These are phyloP conservation scores for Cystobasidium ongulense DNA, from an alignment of 768 basidiomycete genomes.

Conservation along the genomic window DNA sequence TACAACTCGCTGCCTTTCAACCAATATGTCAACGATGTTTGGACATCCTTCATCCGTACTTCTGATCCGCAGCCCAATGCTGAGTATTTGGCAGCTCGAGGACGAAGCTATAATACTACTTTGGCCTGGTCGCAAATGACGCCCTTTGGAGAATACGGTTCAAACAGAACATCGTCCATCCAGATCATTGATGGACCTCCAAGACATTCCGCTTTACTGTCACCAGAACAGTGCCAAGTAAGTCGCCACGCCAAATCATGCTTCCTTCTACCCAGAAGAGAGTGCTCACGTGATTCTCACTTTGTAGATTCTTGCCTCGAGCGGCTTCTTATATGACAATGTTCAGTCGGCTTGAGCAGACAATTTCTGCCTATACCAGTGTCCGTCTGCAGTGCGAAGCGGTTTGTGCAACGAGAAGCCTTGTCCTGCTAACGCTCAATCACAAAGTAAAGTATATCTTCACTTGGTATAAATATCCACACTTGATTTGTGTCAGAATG, in stretches of 20 bases:
- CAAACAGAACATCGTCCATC: constrained; percentile 15
- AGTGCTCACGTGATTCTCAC: neutral
- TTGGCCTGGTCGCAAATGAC: neutral
- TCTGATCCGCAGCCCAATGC: constrained; percentile 11
- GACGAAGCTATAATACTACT: constrained; percentile 13
- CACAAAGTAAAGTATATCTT: too few species aligned
- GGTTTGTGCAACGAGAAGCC: too few species aligned
- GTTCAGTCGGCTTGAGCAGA: neutral
- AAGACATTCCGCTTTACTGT: neutral
- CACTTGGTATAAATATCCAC: too few species aligned
- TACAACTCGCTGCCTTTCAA: constrained; percentile 8
- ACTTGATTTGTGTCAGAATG: too few species aligned
- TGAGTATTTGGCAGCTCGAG: constrained; percentile 25
- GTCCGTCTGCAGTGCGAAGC: too few species aligned
- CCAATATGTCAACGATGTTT: constrained; percentile 29
- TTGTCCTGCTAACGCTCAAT: too few species aligned
- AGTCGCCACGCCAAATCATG: neutral
- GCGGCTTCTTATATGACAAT: neutral
- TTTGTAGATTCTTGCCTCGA: neutral
- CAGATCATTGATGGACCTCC: constrained; percentile 11
- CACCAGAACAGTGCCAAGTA: constrained; percentile 21
- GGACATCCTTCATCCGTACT: constrained; percentile 32
- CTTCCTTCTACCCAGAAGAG: neutral
- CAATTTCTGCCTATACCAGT: neutral
- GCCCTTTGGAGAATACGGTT: neutral